Evolutionary conservation across 2,329 filamentous ascomycete genomes (phyloP), one percentile per base, ranked within the genome.

Genomic region (Ascochyta rabiei): DNA sequence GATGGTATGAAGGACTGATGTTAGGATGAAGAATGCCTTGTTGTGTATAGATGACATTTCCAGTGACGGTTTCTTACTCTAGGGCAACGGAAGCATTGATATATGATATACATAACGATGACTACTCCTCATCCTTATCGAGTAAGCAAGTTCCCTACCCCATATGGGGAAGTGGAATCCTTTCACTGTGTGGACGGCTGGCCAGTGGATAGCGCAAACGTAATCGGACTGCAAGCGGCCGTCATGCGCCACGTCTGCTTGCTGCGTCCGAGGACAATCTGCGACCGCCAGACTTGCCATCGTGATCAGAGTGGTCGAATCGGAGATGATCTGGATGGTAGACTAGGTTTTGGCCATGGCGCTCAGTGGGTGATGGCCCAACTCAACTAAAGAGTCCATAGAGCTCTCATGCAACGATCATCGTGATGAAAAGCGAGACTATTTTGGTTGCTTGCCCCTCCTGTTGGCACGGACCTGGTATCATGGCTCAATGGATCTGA

Each of bases 111-210:
- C 31, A 33, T 53, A 47, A 42, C 40, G 33, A 41, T 39, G 34
- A 51, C 45, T 39, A 56, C 56, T 59, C 54, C 53, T 60, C 58
- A 64, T 31, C 59, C 62, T 67, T 67, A 67, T 68, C 66, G 57
- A 68, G 59, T 62, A 57, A 66, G 60, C 48, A 35, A 33, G 49
- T 43, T 56, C 50, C 59, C 60, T 62, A 60, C 55, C 53, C 66
- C 62, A 58, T 59, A 68, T 67, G 63, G 63, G 66, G 66, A 60
- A 62, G 67, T 63, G 55, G 56, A 63, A 66, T 69, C 66, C 66
- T 67, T 67, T 55, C 48, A 49, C 38, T 58, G 46, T 57, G 33
- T 38, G 38, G 33, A 56, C 44, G 38, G 52, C 61, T 62, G 48
- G 53, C 63, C 64, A 67, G 62, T 68, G 56, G 54, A 35, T 60